Percentiles rank a stretch among this genome's conserved stretches.
phyloP scores from a whole-genome alignment of 768 basidiomycete genomes.

The Lentinula guzmanii region DNA sequence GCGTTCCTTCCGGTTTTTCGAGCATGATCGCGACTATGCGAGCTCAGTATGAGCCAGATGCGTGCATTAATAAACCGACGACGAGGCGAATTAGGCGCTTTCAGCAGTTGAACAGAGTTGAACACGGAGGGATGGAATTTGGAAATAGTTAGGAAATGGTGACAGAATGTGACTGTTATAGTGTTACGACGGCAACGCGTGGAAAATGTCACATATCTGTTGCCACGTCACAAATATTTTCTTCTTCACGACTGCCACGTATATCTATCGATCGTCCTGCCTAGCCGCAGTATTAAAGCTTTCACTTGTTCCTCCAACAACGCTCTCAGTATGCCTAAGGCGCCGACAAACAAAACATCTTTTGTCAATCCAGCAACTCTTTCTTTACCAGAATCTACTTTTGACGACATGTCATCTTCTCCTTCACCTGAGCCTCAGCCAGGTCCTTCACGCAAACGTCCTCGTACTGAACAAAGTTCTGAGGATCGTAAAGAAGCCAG shows the following conservation, averaged over 20 bases:
- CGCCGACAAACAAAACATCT: conserved; percentile 5
- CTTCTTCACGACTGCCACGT: conserved; percentile 13
- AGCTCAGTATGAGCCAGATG: no score
- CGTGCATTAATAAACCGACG: no score
- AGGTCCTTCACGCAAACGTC: conserved; percentile 68
- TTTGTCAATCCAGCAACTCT: conserved; percentile 33
- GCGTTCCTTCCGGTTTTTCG: no score
- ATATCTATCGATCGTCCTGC: conserved; percentile 10
- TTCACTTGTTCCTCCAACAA: not conserved
- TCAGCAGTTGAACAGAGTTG: no score
- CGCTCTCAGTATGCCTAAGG: conserved; percentile 7
- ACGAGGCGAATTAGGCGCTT: no score
- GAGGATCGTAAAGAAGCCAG: conserved; percentile 86
- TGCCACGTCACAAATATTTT: not conserved
- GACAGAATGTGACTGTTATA: no score
- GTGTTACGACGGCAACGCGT: not conserved
- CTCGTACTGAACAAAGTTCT: conserved; percentile 53
- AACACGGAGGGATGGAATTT: no score
- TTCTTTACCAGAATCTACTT: conserved; percentile 27
- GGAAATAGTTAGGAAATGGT: no score
- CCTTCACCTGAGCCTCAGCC: conserved; percentile 15
- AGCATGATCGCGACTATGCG: no score
- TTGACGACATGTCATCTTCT: conserved; percentile 21
- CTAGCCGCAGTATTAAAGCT: conserved; percentile 7
- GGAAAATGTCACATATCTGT: not conserved